Conservation (phyloP, 768 basidiomycete species). For the Boletus rubroflammeus region DNA sequence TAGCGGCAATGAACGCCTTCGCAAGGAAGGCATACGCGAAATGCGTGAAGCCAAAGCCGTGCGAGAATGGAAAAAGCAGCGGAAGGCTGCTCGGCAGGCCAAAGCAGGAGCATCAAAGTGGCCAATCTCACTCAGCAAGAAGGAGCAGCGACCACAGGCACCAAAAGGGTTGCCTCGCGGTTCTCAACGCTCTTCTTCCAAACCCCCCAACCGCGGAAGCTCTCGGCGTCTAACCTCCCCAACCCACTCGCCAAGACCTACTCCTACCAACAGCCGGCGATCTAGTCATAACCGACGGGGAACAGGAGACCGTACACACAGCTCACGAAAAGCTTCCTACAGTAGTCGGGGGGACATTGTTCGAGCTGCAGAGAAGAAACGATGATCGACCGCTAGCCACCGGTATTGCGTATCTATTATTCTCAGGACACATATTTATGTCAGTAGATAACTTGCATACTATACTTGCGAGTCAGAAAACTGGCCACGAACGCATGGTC, state of each 20-base stretch:
- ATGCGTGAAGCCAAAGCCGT: conserved; percentile 53
- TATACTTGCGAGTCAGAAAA: background rate
- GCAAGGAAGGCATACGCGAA: conserved; percentile 68
- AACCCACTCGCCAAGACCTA: conserved; percentile 15
- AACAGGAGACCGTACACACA: conserved; percentile 5
- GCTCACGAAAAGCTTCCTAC: conserved; percentile 20
- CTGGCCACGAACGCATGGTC: background rate
- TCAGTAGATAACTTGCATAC: conserved; percentile 6
- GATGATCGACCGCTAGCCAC: conserved; percentile 2
- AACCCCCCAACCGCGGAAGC: conserved; percentile 4
- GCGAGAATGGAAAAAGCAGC: conserved; percentile 30
- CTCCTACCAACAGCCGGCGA: conserved; percentile 14
- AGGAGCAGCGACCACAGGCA: conserved; percentile 13
- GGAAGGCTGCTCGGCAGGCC: conserved; percentile 15
- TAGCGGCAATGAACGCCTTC: conserved; percentile 54
- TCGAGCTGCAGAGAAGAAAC: conserved; percentile 6
- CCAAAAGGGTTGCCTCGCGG: conserved; percentile 1
- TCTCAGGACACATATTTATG: conserved; percentile 20
- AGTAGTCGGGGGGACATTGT: conserved; percentile 8
- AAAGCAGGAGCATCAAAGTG: conserved; percentile 18
- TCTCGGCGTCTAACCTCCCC: conserved; percentile 14
- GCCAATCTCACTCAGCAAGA: conserved; percentile 25
- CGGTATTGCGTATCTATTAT: conserved; percentile 16
- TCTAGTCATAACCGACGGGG: conserved; percentile 17
- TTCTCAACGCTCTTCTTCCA: conserved; percentile 10